Conservation (phyloP, 441 rosid genomes). For the Mallotus repandus region DNA sequence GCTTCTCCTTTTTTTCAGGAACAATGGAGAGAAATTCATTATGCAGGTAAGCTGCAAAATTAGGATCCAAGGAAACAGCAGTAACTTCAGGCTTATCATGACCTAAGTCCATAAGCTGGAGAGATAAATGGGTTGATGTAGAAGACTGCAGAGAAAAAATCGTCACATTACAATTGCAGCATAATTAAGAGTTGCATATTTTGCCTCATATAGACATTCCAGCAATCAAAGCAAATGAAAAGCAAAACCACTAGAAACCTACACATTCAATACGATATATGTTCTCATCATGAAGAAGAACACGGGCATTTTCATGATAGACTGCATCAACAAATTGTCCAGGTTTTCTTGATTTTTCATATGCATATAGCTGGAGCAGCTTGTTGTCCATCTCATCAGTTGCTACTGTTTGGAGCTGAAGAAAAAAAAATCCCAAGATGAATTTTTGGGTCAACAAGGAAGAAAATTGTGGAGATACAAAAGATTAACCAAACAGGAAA, state of each 20-base stretch:
- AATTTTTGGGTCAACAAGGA: not conserved
- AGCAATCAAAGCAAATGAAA: conserved; percentile 5
- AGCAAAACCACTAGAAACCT: conserved; percentile 33
- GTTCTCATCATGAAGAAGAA: conserved; percentile 86
- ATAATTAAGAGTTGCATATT: not conserved
- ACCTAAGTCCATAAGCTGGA: conserved; percentile 86
- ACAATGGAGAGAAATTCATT: conserved; percentile 66
- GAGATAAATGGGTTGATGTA: conserved; percentile 51
- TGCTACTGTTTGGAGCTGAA: conserved; percentile 85
- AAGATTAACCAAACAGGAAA: not conserved
- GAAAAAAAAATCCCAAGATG: conserved; percentile 9
- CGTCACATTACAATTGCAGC: conserved; percentile 6
- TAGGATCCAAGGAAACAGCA: conserved; percentile 85
- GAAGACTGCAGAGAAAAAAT: conserved; percentile 51
- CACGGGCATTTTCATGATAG: conserved; percentile 82
- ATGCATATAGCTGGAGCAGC: conserved; percentile 75
- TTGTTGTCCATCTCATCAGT: conserved; percentile 89
- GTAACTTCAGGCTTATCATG: conserved; percentile 93
- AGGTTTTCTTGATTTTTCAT: conserved; percentile 80
- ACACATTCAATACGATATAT: conserved; percentile 94
- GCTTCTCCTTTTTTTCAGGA: conserved; percentile 57
- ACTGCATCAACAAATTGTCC: conserved; percentile 67
- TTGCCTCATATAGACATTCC: not conserved
- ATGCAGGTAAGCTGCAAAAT: conserved; percentile 75
- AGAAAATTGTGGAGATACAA: not conserved